These are phyloP conservation scores for Catunica adiposa DNA, from an alignment of 2,329 filamentous ascomycete species.

Conservation along the genomic window DNA sequence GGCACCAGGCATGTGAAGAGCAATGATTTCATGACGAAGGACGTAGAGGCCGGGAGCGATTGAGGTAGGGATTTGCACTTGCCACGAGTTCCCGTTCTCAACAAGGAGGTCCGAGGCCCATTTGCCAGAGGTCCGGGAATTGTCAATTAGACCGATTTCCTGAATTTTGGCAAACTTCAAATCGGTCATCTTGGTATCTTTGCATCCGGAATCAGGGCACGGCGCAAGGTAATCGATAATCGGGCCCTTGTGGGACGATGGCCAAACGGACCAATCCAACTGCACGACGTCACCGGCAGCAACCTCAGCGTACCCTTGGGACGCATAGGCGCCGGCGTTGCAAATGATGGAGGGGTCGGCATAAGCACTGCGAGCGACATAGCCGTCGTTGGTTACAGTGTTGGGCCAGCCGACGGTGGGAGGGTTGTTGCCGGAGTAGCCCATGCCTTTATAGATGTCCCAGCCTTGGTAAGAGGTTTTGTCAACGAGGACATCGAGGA, in stretches of 20 bases:
- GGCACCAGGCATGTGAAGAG: slow-evolving; percentile 31
- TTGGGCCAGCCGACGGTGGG: slow-evolving; percentile 22
- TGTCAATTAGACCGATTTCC: slow-evolving; percentile 33
- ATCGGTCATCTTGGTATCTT: slow-evolving; percentile 31
- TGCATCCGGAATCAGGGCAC: slow-evolving; percentile 35
- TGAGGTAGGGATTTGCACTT: slow-evolving; percentile 29
- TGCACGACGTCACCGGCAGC: slow-evolving; percentile 42
- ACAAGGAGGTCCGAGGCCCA: slow-evolving; percentile 41
- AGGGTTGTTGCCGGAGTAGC: slow-evolving; percentile 15
- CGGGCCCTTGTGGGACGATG: slow-evolving; percentile 44
- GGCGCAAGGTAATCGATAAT: slow-evolving; percentile 44
- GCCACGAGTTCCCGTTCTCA: slow-evolving; percentile 29
- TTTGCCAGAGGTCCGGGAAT: slow-evolving; percentile 24
- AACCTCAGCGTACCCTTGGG: slow-evolving; percentile 27
- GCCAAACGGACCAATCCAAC: slow-evolving; percentile 49
- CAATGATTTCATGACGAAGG: slow-evolving; percentile 39
- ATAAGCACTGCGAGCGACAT: slow-evolving; percentile 28
- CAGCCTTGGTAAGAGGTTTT: slow-evolving; percentile 21
- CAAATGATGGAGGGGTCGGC: slow-evolving; percentile 30
- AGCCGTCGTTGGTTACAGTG: slow-evolving; percentile 26
- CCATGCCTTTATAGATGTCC: slow-evolving; percentile 17
- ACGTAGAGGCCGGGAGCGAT: slow-evolving; percentile 37
- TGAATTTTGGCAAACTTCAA: slow-evolving; percentile 46
- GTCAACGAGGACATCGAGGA: slow-evolving; percentile 19
- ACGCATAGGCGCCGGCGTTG: slow-evolving; percentile 27